phyloP scores from a whole-genome alignment of 768 basidiomycete genomes.

The Pleurotus citrinopileatus region DNA sequence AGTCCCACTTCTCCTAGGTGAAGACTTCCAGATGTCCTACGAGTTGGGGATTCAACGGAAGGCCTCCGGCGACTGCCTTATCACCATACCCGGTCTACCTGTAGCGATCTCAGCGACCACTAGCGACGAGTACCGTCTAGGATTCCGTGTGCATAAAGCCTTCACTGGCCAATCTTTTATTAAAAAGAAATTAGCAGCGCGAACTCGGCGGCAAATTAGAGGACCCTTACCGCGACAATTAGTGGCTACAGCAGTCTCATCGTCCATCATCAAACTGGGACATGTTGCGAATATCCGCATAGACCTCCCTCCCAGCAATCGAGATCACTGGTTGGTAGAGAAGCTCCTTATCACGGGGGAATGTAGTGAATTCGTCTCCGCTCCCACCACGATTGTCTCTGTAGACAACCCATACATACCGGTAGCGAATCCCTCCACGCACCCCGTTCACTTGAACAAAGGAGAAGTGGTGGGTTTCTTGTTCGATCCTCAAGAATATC shows the following conservation, averaged over 20 bases:
- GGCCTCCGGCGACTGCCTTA: constrained; percentile 6
- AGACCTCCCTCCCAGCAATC: not conserved
- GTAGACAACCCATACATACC: constrained; percentile 10
- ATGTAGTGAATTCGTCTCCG: constrained; percentile 3
- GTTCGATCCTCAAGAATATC: not conserved
- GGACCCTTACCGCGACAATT: no score
- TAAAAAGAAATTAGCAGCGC: no score
- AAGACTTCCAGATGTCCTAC: constrained; percentile 24
- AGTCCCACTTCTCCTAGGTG: constrained; percentile 24
- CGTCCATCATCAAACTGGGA: not conserved
- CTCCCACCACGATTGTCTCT: constrained; percentile 16
- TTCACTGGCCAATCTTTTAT: no score
- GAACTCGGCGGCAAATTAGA: no score
- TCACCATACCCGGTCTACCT: constrained; percentile 3
- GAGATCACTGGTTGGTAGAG: constrained; percentile 16
- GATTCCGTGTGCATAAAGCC: no score
- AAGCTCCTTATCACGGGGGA: constrained; percentile 13
- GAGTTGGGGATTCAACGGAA: constrained; percentile 16
- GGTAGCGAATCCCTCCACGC: constrained; percentile 14
- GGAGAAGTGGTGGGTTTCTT: constrained; percentile 15
- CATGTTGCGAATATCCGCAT: not conserved
- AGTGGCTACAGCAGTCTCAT: no score
- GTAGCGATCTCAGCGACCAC: no score
- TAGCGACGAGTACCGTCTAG: no score
- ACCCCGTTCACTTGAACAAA: constrained; percentile 11